Conservation (phyloP, 352 stramenopile species). For the Pythium myriotylum region DNA sequence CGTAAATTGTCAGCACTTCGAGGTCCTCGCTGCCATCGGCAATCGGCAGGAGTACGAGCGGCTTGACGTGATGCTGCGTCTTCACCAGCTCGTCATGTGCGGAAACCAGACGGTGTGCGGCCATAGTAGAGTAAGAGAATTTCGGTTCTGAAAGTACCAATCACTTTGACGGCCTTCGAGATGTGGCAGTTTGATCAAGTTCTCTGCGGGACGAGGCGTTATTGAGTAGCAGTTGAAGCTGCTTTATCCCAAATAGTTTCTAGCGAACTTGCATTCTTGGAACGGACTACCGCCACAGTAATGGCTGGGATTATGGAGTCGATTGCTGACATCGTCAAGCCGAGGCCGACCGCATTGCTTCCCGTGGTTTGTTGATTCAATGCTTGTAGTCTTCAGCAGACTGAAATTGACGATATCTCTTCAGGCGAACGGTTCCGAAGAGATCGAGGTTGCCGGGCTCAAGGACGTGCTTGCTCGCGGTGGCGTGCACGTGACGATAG, state of each 20-base stretch:
- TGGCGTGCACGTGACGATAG: conserved; percentile 68
- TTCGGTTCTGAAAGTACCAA: background rate
- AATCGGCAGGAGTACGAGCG: conserved; percentile 60
- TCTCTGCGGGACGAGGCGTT: conserved; percentile 4
- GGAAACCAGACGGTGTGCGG: conserved; percentile 20
- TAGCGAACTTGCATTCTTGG: too few relatives aligned
- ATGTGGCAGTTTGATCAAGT: conserved; percentile 9
- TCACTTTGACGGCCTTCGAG: background rate
- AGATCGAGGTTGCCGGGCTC: conserved; percentile 66
- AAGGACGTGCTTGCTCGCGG: conserved; percentile 54
- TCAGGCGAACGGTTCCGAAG: conserved; percentile 57
- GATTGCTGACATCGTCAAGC: conserved; percentile 59
- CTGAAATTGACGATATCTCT: too few relatives aligned
- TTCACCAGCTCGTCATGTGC: conserved; percentile 21
- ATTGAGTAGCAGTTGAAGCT: background rate
- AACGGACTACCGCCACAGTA: too few relatives aligned
- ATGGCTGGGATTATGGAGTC: conserved; percentile 58
- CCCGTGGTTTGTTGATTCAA: conserved; percentile 41
- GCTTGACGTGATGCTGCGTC: conserved; percentile 46
- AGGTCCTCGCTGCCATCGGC: conserved; percentile 71
- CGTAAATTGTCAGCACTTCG: conserved; percentile 62
- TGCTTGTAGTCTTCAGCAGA: too few relatives aligned
- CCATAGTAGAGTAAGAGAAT: conserved; percentile 11
- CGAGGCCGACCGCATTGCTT: conserved; percentile 64
- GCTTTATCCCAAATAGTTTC: background rate